Conservation (phyloP, 306 rosid species). For the Vachellia pachyceras region DNA sequence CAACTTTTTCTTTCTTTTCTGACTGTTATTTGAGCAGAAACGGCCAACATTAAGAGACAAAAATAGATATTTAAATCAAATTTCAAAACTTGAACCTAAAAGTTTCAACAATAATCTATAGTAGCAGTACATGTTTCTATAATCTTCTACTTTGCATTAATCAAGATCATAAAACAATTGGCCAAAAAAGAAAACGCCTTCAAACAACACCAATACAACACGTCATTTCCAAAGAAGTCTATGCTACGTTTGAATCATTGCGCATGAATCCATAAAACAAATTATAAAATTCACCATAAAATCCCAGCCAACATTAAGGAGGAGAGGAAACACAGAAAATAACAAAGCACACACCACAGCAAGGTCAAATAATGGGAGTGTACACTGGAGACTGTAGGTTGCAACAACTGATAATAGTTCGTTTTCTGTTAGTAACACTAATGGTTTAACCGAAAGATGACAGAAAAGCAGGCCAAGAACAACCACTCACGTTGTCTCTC, state of each 20-base stretch:
- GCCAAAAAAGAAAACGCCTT: too few relatives aligned
- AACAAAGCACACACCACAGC: constrained; percentile 24
- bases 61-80: too few relatives aligned
- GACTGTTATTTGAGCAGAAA: not conserved
- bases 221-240: too few relatives aligned
- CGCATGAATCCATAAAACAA: not conserved
- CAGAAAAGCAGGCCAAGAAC: constrained; percentile 19
- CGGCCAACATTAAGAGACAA: too few relatives aligned
- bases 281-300: not conserved
- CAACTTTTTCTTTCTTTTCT: not conserved
- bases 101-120: too few relatives aligned
- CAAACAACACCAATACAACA: too few relatives aligned
- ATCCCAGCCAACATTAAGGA: not conserved
- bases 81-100: too few relatives aligned
- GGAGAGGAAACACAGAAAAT: not conserved
- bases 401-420: not conserved
- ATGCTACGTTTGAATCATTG: too few relatives aligned
- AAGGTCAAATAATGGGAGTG: constrained; percentile 18
- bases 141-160: too few relatives aligned
- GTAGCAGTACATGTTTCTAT: too few relatives aligned
- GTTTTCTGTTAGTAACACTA: constrained; percentile 12
- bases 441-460: not conserved
- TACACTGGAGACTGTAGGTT: constrained; percentile 4
- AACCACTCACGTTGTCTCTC: constrained; percentile 75
- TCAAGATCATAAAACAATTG: too few relatives aligned